Conservation (phyloP, 768 basidiomycete species). For the Harrya chromipes region DNA sequence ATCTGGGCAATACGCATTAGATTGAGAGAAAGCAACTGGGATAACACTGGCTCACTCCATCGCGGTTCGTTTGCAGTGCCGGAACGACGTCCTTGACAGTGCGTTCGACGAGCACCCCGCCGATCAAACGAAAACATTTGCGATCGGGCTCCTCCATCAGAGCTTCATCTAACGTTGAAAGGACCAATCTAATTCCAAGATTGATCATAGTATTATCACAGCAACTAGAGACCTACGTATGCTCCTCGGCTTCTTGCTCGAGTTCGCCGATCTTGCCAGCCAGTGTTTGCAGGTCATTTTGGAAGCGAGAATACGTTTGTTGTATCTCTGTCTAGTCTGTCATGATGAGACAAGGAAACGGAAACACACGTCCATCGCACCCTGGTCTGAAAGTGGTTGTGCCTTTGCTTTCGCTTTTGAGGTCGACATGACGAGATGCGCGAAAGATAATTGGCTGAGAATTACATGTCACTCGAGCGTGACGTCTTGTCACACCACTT, state of each 20-base stretch:
- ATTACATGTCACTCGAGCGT: constrained; percentile 22
- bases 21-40: neutral
- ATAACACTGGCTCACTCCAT: constrained; percentile 58
- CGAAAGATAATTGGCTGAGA: constrained; percentile 26
- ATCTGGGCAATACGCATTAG: constrained; percentile 51
- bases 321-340: constrained; percentile 73
- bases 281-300: constrained; percentile 87
- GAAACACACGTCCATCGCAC: constrained; percentile 37
- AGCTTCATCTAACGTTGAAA: constrained; percentile 82
- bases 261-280: constrained; percentile 95
- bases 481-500: constrained; percentile 25
- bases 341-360: constrained; percentile 34
- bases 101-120: constrained; percentile 92
- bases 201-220: constrained; percentile 1
- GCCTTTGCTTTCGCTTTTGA: constrained; percentile 60
- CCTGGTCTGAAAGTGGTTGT: constrained; percentile 64
- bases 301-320: constrained; percentile 74
- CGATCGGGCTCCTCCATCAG: constrained; percentile 81
- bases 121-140: constrained; percentile 95
- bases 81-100: constrained; percentile 96
- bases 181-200: constrained; percentile 62
- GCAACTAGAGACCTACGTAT: constrained; percentile 57
- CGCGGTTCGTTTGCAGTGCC: constrained; percentile 81
- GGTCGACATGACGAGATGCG: constrained; percentile 34
- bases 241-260: constrained; percentile 94